Conservation (phyloP, 1,284 basidiomycete genomes). For the Leccinum huronense region DNA sequence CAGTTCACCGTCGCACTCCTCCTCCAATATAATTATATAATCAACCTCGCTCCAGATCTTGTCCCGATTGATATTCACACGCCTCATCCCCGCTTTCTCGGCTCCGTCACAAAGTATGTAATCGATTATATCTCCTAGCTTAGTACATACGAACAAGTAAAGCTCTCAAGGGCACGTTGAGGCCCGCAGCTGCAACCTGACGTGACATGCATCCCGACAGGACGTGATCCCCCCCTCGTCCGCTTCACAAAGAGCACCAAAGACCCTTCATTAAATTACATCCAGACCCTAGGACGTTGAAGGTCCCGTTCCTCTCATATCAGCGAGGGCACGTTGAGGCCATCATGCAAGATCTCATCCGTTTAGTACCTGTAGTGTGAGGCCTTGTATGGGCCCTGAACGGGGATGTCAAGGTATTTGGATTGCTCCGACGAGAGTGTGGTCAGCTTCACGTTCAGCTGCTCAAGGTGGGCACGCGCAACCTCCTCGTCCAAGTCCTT, state of each 20-base stretch:
- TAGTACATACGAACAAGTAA: not conserved
- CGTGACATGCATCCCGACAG: slow-evolving; percentile 8
- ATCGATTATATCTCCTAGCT: not conserved
- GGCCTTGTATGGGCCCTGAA: slow-evolving; percentile 92
- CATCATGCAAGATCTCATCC: slow-evolving; percentile 40
- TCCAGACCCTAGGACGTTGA: slow-evolving; percentile 52
- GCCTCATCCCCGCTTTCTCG: slow-evolving; percentile 5
- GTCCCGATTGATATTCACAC: slow-evolving; percentile 40
- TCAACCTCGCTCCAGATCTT: slow-evolving; percentile 18
- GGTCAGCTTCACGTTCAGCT: slow-evolving; percentile 94
- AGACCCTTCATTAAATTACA: slow-evolving; percentile 38
- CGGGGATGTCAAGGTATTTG: slow-evolving; percentile 89
- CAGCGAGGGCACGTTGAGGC: slow-evolving; percentile 77
- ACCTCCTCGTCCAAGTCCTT: slow-evolving; percentile 99
- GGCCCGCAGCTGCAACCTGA: slow-evolving; percentile 30
- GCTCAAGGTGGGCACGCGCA: slow-evolving; percentile 89
- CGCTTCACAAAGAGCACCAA: slow-evolving; percentile 30
- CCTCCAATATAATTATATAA: slow-evolving; percentile 19
- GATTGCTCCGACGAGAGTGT: slow-evolving; percentile 77
- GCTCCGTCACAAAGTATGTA: not conserved
- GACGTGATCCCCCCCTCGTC: slow-evolving; percentile 19
- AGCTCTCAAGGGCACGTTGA: slow-evolving; percentile 37
- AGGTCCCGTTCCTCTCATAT: slow-evolving; percentile 52
- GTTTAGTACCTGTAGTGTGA: slow-evolving; percentile 71
- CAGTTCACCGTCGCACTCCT: slow-evolving; percentile 24